These are phyloP conservation scores for Sclerotinia borealis DNA, from an alignment of 2,329 filamentous ascomycete species.

Conservation along the genomic window DNA sequence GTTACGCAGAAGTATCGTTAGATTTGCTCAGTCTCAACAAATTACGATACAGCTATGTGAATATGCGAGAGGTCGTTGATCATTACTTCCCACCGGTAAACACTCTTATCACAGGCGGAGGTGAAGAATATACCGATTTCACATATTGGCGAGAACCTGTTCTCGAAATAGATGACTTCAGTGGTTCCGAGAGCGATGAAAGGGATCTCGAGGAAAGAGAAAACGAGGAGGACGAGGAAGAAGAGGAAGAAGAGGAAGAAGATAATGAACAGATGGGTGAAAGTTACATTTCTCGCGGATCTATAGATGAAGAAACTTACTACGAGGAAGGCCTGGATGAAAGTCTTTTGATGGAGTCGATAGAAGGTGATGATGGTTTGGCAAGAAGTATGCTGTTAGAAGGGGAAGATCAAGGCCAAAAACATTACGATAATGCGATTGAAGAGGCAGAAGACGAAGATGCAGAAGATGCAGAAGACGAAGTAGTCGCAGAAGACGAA, in stretches of 20 bases:
- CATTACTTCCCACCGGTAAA: constrained; percentile 95
- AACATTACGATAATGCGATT: constrained; percentile 4
- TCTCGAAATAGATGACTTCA: constrained; percentile 82
- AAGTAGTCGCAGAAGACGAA: too few species aligned
- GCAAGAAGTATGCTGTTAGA: constrained; percentile 29
- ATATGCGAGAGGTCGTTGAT: constrained; percentile 94
- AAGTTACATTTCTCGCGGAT: constrained; percentile 50
- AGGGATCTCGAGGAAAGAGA: constrained; percentile 50
- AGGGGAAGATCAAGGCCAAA: constrained; percentile 26
- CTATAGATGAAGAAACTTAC: constrained; percentile 40
- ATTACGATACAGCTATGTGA: constrained; percentile 93
- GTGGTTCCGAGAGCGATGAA: constrained; percentile 66
- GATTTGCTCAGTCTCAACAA: constrained; percentile 88
- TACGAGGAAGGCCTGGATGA: constrained; percentile 31
- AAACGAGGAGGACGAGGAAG: constrained; percentile 42
- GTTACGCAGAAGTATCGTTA: constrained; percentile 88
- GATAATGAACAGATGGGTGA: constrained; percentile 48
- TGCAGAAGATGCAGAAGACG: constrained; percentile 17
- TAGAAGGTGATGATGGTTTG: constrained; percentile 26
- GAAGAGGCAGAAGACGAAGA: constrained; percentile 17
- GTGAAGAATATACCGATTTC: constrained; percentile 95
- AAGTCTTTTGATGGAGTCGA: constrained; percentile 25
- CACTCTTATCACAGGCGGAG: constrained; percentile 78
- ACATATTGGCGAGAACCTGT: constrained; percentile 89
- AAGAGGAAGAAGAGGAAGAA: constrained; percentile 44